Base-by-base conservation (phyloP, 2,329 filamentous ascomycete genomes). In the Sclerotinia borealis region DNA sequence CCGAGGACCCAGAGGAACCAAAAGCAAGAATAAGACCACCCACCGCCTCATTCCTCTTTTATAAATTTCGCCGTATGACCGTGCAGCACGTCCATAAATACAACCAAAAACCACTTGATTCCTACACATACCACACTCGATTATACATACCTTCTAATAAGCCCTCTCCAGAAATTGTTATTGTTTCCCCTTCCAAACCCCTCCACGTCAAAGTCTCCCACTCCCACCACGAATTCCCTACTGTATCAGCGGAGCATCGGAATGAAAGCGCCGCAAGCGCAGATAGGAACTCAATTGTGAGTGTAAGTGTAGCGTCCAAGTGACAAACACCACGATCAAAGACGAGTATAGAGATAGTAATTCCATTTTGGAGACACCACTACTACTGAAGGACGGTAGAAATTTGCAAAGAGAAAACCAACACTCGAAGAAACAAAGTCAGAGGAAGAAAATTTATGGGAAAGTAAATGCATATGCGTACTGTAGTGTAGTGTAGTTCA, bases 81-180 rank as follows among this genome's bases (percentile, higher is more conserved):
- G n/a, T n/a, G n/a, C n/a, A n/a, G n/a, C n/a, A n/a, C n/a, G n/a
- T n/a, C n/a, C n/a, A n/a, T n/a, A n/a, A n/a, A n/a, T n/a, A n/a
- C n/a, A n/a, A n/a, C n/a, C n/a, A n/a, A n/a, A n/a, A n/a, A n/a
- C n/a, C n/a, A n/a, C n/a, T n/a, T n/a, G n/a, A n/a, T n/a, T n/a
- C n/a, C n/a, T n/a, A n/a, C n/a, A n/a, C n/a, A n/a, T n/a, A n/a
- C n/a, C n/a, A n/a, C n/a, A n/a, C n/a, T n/a, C n/a, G n/a, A n/a
- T n/a, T n/a, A n/a, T n/a, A n/a, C 27, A 45, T 43, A 52, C 59
- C 47, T 61, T 61, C n/a, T 36, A 34, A 61, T 61, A 41, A 22
- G 59, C 59, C 10, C 25, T 10, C 25, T 50, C 36, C 47, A 61
- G 52, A 19, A 61, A 41, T 31, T 61, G 25, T 15, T 61, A n/a